These are phyloP conservation scores for Prunus yedoensis DNA, from an alignment of 331 rosid genomes.

Conservation along the genomic window DNA sequence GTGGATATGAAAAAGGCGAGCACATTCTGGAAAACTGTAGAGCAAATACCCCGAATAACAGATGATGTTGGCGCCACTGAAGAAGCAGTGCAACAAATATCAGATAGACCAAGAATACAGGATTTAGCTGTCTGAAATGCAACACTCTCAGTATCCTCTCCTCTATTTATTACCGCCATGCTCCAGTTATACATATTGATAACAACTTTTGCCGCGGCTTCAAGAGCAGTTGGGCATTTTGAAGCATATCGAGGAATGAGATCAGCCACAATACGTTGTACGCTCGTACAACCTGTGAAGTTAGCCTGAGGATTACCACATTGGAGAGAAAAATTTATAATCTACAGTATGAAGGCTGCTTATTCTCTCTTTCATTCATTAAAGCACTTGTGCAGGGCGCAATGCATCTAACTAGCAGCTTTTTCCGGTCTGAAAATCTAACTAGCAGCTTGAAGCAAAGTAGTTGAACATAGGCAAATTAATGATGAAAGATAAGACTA, in stretches of 20 bases:
- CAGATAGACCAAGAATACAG: constrained; percentile 70
- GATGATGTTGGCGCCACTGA: constrained; percentile 65
- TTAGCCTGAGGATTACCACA: constrained; percentile 26
- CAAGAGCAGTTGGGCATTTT: constrained; percentile 83
- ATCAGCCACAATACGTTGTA: constrained; percentile 79
- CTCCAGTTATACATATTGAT: constrained; percentile 74
- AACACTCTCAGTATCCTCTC: constrained; percentile 63
- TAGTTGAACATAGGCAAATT: neutral
- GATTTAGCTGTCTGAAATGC: constrained; percentile 78
- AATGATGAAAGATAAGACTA: neutral
- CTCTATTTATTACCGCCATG: constrained; percentile 52
- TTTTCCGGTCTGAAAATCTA: no score
- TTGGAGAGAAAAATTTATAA: constrained; percentile 5
- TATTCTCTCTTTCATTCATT: neutral
- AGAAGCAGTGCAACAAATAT: constrained; percentile 66
- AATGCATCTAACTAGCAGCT: neutral
- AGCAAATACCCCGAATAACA: constrained; percentile 72
- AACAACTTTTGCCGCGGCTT: constrained; percentile 75
- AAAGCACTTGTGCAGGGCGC: neutral
- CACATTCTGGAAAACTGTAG: constrained; percentile 71
- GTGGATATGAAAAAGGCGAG: constrained; percentile 60
- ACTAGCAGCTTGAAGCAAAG: neutral
- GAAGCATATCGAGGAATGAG: constrained; percentile 87
- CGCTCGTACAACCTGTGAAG: constrained; percentile 78
- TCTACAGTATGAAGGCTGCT: neutral